phyloP scores from a whole-genome alignment of 345 rosid species.

The Citrus hindsii region DNA sequence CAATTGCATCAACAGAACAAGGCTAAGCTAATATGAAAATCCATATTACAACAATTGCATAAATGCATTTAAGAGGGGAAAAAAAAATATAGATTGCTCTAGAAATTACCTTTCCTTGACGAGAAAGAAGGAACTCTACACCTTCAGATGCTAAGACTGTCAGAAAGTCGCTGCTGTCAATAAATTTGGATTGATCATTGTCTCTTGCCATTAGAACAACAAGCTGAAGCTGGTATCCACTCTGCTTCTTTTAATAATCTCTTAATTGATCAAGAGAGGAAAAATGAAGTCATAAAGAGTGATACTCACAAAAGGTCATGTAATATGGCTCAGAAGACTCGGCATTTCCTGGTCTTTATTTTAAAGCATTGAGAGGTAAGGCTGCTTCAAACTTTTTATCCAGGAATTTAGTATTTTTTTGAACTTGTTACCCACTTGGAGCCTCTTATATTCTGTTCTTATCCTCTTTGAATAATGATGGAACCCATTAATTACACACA shows the following conservation, averaged over 20 bases:
- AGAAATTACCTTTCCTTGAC: conserved; percentile 42
- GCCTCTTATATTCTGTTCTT: neutral
- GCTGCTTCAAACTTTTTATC: neutral
- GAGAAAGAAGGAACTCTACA: conserved; percentile 56
- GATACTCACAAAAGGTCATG: neutral
- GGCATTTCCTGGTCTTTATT: neutral
- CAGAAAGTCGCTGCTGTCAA: conserved; percentile 29
- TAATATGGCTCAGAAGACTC: neutral
- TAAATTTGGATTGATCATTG: conserved; percentile 18
- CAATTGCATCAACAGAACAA: neutral
- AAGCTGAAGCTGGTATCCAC: conserved; percentile 5
- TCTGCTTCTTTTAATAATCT: neutral
- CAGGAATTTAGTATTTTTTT: neutral
- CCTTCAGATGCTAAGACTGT: conserved; percentile 48
- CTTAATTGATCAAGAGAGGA: neutral
- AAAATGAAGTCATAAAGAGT: neutral
- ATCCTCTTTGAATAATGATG: neutral
- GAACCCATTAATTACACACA: neutral
- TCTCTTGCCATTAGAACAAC: conserved; percentile 34
- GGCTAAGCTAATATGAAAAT: neutral
- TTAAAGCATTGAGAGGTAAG: neutral
- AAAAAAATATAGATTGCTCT: neutral
- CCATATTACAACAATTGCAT: neutral
- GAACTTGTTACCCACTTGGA: neutral
- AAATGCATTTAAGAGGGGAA: neutral